Base-by-base conservation (phyloP, 169 alveolate species). In the Eimeria necatrix region DNA sequence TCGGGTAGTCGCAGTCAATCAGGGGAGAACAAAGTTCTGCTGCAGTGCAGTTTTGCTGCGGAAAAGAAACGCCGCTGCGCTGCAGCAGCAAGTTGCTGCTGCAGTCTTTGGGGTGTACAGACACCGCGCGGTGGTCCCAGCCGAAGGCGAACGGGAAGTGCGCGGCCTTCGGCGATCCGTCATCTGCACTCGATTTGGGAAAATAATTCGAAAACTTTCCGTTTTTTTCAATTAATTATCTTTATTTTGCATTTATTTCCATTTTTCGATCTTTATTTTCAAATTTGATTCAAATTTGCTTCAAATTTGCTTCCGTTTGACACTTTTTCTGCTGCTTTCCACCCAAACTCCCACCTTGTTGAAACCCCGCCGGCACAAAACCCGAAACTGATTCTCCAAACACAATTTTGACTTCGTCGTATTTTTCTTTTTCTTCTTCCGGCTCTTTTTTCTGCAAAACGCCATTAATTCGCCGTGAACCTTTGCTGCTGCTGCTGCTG, bases 1-100 rank as follows among this genome's bases (percentile, higher is more conserved):
- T 87, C 52, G 94, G 94, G 24, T 61, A 87, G 52, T 53, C 49
- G 46, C 94, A 87, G 94, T 87, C 84, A 16, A 64, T 24, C 4
- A 52, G 32, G 84, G 81, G 48, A 74, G n/a, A 20, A 24, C 64
- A 49, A 22, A 49, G n/a, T 51, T 87, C 94, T 8, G 84, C 80
- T n/a, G 24, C 91, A 8, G 70, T 22, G 52, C 95, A 91, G 26
- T 76, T 49, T 26, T 61, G 85, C 52, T 74, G 76, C 32, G 95
- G 91, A 52, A 91, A 91, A 8, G 95, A 24, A 10, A 91, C 85
- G 48, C 95, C 95, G 73, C 83, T 26, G 53, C 32, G 8, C 14
- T 26, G 18, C 64, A 46, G 4, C 59, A 56, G 41, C 10, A 71
- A 9, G 20, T 12, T 71, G 1, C 26, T n/a, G 7, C 52, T n/a